Conservation (phyloP, 1,284 basidiomycete species). For the Leccinum griseonigrum region DNA sequence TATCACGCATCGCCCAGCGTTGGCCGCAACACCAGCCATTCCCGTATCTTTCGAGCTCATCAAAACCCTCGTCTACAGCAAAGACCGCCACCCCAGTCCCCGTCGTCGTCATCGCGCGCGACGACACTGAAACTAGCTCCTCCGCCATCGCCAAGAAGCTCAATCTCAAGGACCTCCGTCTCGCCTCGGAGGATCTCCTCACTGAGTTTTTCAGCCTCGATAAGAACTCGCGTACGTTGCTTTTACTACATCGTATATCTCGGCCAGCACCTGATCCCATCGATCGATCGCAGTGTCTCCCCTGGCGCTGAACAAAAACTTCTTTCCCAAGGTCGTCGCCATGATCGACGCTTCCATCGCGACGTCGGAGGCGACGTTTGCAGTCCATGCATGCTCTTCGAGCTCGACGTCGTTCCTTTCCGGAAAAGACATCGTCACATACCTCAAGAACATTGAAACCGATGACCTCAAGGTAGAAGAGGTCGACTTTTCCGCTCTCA, state of each 20-base stretch:
- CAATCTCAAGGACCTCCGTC: constrained; percentile 84
- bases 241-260: background rate
- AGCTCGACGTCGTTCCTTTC: constrained; percentile 73
- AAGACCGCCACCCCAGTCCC: constrained; percentile 85
- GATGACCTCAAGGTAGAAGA: constrained; percentile 62
- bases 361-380: constrained; percentile 60
- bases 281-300: constrained; percentile 62
- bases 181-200: constrained; percentile 88
- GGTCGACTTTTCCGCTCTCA: constrained; percentile 71
- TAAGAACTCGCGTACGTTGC: constrained; percentile 80
- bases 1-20: constrained; percentile 1
- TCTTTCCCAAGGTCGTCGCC: constrained; percentile 74
- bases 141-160: constrained; percentile 78
- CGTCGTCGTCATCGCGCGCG: constrained; percentile 83
- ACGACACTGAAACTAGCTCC: constrained; percentile 79
- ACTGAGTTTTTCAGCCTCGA: constrained; percentile 81
- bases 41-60: constrained; percentile 67
- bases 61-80: constrained; percentile 87
- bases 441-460: constrained; percentile 70
- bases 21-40: constrained; percentile 46
- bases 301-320: constrained; percentile 66
- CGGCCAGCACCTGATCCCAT: background rate
- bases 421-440: constrained; percentile 70
- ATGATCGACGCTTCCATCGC: constrained; percentile 80
- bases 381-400: constrained; percentile 74